Percentiles rank a stretch among this genome's conserved stretches.
Evolutionary conservation across 208 protist species (phyloP).

Genomic region (Phytomonas francai): DNA sequence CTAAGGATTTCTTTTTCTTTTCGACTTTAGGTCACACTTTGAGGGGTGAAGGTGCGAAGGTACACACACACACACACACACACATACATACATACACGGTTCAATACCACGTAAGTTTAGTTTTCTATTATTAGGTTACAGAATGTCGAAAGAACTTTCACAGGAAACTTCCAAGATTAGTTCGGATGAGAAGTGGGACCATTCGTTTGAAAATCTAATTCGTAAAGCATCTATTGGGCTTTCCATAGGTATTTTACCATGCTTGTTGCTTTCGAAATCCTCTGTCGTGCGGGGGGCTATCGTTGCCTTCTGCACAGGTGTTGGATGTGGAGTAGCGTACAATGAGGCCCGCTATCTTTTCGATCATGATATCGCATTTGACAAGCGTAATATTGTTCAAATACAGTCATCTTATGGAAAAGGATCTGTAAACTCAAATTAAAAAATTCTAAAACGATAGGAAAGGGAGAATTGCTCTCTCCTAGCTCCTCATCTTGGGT

Average conservation of each 20-base stretch:
- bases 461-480: not conserved
- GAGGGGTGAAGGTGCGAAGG: not conserved
- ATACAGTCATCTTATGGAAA: conserved; percentile 16
- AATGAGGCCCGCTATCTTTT: conserved; percentile 85
- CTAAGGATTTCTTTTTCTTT: conserved; percentile 6
- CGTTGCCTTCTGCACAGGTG: conserved; percentile 55
- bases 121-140: not conserved
- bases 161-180: conserved; percentile 20
- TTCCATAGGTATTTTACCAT: conserved; percentile 53
- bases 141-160: conserved; percentile 6
- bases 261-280: conserved; percentile 69
- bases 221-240: conserved; percentile 84
- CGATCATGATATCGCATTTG: conserved; percentile 82
- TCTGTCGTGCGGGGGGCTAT: conserved; percentile 44
- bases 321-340: conserved; percentile 80
- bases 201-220: conserved; percentile 75
- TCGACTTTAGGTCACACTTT: conserved; percentile 2
- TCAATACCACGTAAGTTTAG: not conserved
- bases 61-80: conserved; percentile 10
- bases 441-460: not conserved
- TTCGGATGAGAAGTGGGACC: conserved; percentile 87
- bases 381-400: conserved; percentile 70
- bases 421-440: not conserved
- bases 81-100: conserved; percentile 4
- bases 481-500: not conserved